Evolutionary conservation across 306 rosid species (phyloP), one percentile per base, ranked within the genome.

Genomic region (Mucuna pruriens): DNA sequence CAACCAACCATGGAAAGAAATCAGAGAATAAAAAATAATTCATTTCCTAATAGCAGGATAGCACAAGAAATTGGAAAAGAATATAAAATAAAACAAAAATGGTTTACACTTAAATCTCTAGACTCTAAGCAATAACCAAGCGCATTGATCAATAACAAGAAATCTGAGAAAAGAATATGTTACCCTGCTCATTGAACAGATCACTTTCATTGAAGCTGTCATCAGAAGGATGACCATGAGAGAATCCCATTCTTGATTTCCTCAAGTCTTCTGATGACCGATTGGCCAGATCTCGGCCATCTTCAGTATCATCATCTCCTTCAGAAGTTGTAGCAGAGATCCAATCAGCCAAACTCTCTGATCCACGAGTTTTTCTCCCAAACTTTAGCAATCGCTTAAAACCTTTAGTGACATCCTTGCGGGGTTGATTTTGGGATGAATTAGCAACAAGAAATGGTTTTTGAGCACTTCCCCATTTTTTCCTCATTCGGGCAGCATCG

Each of bases 401-500:
- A 75, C 99, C 99, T 85, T 86, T 94, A 1, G 99, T 85, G 87
- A 92, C 88, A 83, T 96, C 99, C 88, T 92, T 96, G 75, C 98
- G 95, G 8, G 99, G 79, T 86, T 90, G 99, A 81, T 78, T 93
- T 22, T 93, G 90, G 66, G 97, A 88, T 62, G 97, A 84, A 87
- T 88, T 92, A 62, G 95, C 83, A 78, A 89, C 94, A 71, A 94
- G 81, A 80, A 86, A 62, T 58, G 99, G 98, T 39, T 94, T 94
- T 86, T 96, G 98, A 78, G 97, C 94, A 81, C 97, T 91, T 76
- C 98, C 98, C 99, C 99, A 96, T 87, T 96, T 96, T 89, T 96
- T 96, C 86, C 99, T 90, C 97, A 94, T 96, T 85, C 98, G 87
- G 77, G 97, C 87, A 58, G 96, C 98, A 80, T 96, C 98, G 63